These are phyloP conservation scores for Talaromyces borbonicus DNA, from an alignment of 495 filamentous ascomycete species.

Conservation along the genomic window DNA sequence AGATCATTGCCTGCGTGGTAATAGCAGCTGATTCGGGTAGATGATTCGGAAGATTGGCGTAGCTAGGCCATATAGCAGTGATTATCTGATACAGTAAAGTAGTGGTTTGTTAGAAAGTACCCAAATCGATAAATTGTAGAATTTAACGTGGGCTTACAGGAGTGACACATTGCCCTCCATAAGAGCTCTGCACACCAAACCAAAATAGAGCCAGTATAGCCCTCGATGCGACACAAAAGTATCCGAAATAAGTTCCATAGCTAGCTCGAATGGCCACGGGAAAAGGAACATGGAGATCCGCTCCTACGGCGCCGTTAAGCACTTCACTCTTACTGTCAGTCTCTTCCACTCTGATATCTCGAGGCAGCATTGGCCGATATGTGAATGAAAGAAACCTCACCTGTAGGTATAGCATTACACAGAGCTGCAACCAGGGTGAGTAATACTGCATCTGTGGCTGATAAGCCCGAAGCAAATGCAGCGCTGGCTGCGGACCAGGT, in stretches of 20 bases:
- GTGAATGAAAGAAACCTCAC: not conserved
- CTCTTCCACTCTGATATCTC: no score
- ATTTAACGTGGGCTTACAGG: slow-evolving; percentile 2
- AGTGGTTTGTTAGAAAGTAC: slow-evolving; percentile 4
- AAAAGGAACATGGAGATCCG: slow-evolving; percentile 37
- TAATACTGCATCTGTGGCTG: slow-evolving; percentile 9
- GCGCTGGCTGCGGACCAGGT: slow-evolving; percentile 12
- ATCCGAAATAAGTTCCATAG: slow-evolving; percentile 45
- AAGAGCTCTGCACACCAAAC: slow-evolving; percentile 20
- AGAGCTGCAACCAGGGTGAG: slow-evolving; percentile 8
- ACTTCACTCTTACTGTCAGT: slow-evolving; percentile 15
- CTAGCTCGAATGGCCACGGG: slow-evolving; percentile 31
- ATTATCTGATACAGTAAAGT: slow-evolving; percentile 32
- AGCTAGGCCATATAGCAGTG: slow-evolving; percentile 36
- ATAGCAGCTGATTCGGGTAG: slow-evolving; percentile 38
- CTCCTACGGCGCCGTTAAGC: slow-evolving; percentile 40
- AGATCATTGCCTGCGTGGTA: slow-evolving; percentile 39
- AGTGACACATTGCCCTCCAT: slow-evolving; percentile 11
- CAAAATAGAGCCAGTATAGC: slow-evolving; percentile 38
- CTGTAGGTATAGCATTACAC: slow-evolving; percentile 12
- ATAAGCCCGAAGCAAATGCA: slow-evolving; percentile 9
- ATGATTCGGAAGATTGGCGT: slow-evolving; percentile 33
- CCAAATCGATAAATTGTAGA: not conserved
- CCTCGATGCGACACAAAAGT: slow-evolving; percentile 31
- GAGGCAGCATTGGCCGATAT: not conserved